Evolutionary conservation across 192 early-diverging fungal species (phyloP).

Genomic region (Bifiguratus adelaidae): DNA sequence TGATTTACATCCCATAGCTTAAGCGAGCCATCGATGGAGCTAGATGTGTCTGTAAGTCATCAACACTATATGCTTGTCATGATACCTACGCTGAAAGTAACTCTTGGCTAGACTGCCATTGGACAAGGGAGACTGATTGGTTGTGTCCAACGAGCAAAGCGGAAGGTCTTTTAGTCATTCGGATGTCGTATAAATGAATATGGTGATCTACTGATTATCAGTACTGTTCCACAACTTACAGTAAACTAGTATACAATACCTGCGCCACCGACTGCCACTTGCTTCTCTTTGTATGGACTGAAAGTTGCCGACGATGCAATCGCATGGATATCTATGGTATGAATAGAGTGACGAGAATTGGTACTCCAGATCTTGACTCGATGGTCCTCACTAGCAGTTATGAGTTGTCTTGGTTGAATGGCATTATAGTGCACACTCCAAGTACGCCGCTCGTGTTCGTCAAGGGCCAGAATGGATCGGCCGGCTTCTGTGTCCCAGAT

Average conservation of each 20-base stretch:
- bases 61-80: not conserved
- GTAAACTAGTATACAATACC: constrained; percentile 23
- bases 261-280: constrained; percentile 83
- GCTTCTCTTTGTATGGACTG: constrained; percentile 62
- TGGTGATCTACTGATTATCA: constrained; percentile 56
- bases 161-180: constrained; percentile 58
- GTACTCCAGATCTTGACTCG: constrained; percentile 86
- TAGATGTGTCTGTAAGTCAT: constrained; percentile 5
- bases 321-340: constrained; percentile 74
- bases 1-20: constrained; percentile 66
- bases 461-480: constrained; percentile 43
- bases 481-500: constrained; percentile 82
- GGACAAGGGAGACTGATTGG: constrained; percentile 93
- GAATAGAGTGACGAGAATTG: constrained; percentile 55
- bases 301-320: constrained; percentile 94
- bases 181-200: constrained; percentile 85
- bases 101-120: constrained; percentile 67
- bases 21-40: constrained; percentile 86
- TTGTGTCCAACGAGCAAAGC: constrained; percentile 75
- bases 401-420: constrained; percentile 67
- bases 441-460: constrained; percentile 87
- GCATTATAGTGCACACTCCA: constrained; percentile 87
- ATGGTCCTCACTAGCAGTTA: constrained; percentile 87
- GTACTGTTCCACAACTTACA: not conserved
- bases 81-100: constrained; percentile 63